Percentiles rank a stretch among this genome's conserved stretches.
phyloP scores from a whole-genome alignment of 2,329 filamentous ascomycete genomes.

The Apiospora aurea region DNA sequence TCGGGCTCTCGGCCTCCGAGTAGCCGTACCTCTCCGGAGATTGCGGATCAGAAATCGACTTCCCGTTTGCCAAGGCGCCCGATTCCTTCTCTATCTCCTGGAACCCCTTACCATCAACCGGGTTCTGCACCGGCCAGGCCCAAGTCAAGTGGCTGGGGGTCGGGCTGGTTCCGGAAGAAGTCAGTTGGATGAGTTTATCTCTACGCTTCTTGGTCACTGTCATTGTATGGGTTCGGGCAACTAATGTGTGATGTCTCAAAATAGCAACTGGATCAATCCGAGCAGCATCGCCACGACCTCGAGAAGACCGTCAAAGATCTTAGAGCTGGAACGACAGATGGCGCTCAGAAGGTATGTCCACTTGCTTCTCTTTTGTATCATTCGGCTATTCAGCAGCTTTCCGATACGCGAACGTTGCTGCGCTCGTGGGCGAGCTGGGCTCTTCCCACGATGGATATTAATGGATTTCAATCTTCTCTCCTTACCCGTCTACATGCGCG shows the following conservation, averaged over 20 bases:
- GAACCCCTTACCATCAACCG: background rate
- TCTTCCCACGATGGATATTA: conserved; percentile 4
- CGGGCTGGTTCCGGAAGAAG: conserved; percentile 25
- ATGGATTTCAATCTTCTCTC: background rate
- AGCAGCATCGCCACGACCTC: conserved; percentile 63
- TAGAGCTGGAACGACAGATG: conserved; percentile 56
- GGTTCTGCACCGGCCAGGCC: conserved; percentile 17
- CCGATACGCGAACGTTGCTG: background rate
- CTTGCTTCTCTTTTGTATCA: background rate
- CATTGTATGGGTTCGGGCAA: conserved; percentile 30
- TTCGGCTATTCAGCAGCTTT: background rate
- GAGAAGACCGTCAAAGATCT: conserved; percentile 62
- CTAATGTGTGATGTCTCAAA: conserved; percentile 27
- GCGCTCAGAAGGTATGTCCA: conserved; percentile 57
- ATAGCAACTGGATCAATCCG: conserved; percentile 66
- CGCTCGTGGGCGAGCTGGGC: conserved; percentile 1
- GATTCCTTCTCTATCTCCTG: background rate
- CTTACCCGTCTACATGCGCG: background rate
- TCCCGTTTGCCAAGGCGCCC: background rate
- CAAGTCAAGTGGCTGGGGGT: conserved; percentile 30
- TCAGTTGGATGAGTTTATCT: conserved; percentile 6
- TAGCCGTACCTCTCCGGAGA: background rate
- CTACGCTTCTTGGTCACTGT: conserved; percentile 17
- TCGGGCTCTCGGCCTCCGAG: background rate
- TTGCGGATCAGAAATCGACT: background rate